Base-by-base conservation (phyloP, 352 stramenopile species). In the Phytophthora capsici region DNA sequence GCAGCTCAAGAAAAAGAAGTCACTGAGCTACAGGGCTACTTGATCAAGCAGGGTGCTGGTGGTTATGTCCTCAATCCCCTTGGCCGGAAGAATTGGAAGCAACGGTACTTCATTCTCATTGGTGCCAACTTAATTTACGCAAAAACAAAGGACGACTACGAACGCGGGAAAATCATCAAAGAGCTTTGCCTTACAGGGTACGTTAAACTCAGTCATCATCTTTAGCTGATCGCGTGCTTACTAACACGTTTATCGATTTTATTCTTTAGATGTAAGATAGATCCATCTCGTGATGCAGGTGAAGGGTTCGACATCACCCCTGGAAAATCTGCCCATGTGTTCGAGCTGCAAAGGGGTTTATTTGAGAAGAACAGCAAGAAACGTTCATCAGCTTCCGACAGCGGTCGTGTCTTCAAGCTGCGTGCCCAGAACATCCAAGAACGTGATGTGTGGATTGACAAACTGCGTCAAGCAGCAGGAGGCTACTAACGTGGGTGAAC, bases 261-360 rank as follows among this genome's bases (percentile, higher is more conserved):
- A 3, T 44, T 1, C 23, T 6, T 36, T 37, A 93, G 86, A 1
- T 93, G 86, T 60, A 78, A 73, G 6, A 78, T 95, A 47, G 84
- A 93, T 41, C 82, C 81, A 8, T 93, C 88, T 13, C 65, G 63
- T 14, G 82, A 92, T 63, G 87, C 88, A 22, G 88, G 88, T 2
- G 88, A 95, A 81, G 87, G 88, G 2, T 93, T 95, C 41, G 69
- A 95, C 28, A 94, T 95, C 48, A 86, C 88, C 26, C 88, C 88
- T 25, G 75, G 77, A 6, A 91, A 88, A 19, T 69, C 69, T 23
- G 73, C 79, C 4, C 77, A 92, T 44, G 86, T 95, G 26, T 91
- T 89, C 53, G 82, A 92, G 43, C 62, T 89, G 9, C 85, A 92
- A 56, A 78, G 77, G 40, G 86, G 88, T 0, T 67, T 95, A 4